Evolutionary conservation across 2,329 filamentous ascomycete species (phyloP), one percentile per base, ranked within the genome.

Genomic region (Monosporascus sp.): DNA sequence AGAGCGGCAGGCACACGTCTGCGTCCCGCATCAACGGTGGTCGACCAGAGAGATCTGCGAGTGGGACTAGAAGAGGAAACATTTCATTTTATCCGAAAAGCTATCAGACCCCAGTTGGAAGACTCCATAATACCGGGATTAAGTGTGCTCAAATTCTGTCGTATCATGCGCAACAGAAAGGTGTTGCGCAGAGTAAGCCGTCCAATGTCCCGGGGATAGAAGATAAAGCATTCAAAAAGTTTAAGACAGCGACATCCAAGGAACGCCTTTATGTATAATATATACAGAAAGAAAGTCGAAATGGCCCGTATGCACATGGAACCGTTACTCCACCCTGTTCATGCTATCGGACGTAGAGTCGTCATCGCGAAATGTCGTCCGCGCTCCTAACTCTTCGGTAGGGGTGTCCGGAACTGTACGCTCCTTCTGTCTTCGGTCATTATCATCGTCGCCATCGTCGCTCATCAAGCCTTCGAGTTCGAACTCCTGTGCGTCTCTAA

Each of bases 381-480:
- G 22, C 24, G 24, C 14, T 14, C 43, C 26, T 18, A 8, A 14
- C 24, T 18, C 43, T 28, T n/a, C 43, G n/a, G 17, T 28, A 26
- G 22, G 24, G 22, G 11, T 46, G 5, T 46, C 43, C 6, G 26
- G 22, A n/a, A 14, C 26, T n/a, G 2, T n/a, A 17, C 5, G 24
- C 15, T 7, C 22, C 14, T 46, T 46, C 17, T 26, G 24, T 15
- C 72, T 68, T 62, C 74, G 73, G 18, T 67, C 61, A 43, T 76
- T 76, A 14, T 81, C 74, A 5, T 87, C 87, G 50, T 96, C 91
- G 18, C 95, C 91, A 45, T 96, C 92, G 54, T 96, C 92, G 54
- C 88, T 94, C 68, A 92, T 92, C 40, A 99, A 73, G 0, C 90
- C 93, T 55, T 94, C 91, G 1, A 99, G 78, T 72, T 97, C 94